Evolutionary conservation across 1,284 basidiomycete genomes (phyloP).

Genomic region (Mycosarcoma maydis): DNA sequence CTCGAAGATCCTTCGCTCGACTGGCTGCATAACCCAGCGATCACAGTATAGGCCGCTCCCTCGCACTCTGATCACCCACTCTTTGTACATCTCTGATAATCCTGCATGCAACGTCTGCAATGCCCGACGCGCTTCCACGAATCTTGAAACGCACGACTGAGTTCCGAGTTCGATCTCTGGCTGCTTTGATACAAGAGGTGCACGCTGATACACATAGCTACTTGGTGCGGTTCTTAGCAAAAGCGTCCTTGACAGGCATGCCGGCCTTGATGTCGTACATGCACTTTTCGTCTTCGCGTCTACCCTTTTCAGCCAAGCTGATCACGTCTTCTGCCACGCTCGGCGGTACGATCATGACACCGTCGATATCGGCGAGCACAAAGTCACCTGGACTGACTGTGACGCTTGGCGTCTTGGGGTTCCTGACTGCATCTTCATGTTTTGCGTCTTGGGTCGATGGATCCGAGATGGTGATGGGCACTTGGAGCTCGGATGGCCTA

Average conservation of each 20-base stretch:
- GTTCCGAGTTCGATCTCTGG: no score
- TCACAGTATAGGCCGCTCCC: constrained; percentile 13
- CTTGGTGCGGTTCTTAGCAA: constrained; percentile 79
- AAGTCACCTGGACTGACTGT: constrained; percentile 81
- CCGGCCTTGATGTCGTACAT: constrained; percentile 81
- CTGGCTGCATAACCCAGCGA: constrained; percentile 39
- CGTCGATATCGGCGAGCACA: constrained; percentile 86
- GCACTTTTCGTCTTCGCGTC: constrained; percentile 78
- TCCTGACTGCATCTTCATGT: constrained; percentile 6
- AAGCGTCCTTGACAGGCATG: constrained; percentile 78
- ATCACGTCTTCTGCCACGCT: constrained; percentile 74
- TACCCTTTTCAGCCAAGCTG: constrained; percentile 73
- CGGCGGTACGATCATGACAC: constrained; percentile 83
- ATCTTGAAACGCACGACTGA: not conserved
- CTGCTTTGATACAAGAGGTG: not conserved
- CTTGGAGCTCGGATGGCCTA: constrained; percentile 80
- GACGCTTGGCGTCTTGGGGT: constrained; percentile 69
- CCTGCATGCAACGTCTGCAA: no score
- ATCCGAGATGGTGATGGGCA: constrained; percentile 75
- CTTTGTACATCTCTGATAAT: no score
- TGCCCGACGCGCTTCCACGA: no score
- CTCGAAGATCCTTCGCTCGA: constrained; percentile 38
- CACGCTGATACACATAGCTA: constrained; percentile 32
- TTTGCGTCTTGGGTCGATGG: constrained; percentile 29
- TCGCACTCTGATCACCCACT: not conserved